Evolutionary conservation across 176 grass and related monocot species (phyloP).

Genomic region (Leersia perrieri): DNA sequence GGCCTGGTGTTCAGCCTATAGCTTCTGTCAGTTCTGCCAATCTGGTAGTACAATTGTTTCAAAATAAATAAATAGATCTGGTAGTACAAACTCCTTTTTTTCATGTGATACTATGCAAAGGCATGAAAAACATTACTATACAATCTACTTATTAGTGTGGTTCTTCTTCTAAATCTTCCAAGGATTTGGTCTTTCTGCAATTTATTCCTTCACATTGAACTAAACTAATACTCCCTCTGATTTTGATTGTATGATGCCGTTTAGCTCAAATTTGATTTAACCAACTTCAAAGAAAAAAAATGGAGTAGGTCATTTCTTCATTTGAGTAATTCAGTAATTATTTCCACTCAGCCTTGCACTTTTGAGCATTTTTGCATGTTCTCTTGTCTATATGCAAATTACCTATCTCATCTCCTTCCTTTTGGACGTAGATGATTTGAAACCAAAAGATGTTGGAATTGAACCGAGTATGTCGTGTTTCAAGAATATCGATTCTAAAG

Average conservation of each 20-base stretch:
- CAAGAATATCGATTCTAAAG: conserved; percentile 22
- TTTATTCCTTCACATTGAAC: not conserved
- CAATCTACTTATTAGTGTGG: not conserved
- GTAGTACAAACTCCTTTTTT: not conserved
- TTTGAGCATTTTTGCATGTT: not conserved
- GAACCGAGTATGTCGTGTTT: conserved; percentile 44
- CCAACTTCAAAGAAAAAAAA: no score
- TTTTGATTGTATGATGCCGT: no score
- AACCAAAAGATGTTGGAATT: conserved; percentile 52
- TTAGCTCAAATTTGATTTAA: no score
- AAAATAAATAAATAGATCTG: no score
- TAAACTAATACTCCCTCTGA: no score
- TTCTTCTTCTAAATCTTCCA: not conserved
- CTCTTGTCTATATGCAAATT: not conserved
- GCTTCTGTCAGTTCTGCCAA: not conserved
- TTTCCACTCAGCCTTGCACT: not conserved
- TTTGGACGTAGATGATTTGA: conserved; percentile 52
- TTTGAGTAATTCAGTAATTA: not conserved
- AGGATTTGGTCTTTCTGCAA: not conserved
- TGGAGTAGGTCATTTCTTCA: no score
- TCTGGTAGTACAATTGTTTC: not conserved
- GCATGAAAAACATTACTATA: not conserved
- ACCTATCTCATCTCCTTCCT: not conserved
- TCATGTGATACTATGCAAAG: not conserved
- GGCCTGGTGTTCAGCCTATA: not conserved